Percentiles rank a stretch among this genome's conserved stretches.
These are phyloP conservation scores for Penicillium verrucosum DNA, from an alignment of 2,329 filamentous ascomycete genomes.

Conservation along the genomic window DNA sequence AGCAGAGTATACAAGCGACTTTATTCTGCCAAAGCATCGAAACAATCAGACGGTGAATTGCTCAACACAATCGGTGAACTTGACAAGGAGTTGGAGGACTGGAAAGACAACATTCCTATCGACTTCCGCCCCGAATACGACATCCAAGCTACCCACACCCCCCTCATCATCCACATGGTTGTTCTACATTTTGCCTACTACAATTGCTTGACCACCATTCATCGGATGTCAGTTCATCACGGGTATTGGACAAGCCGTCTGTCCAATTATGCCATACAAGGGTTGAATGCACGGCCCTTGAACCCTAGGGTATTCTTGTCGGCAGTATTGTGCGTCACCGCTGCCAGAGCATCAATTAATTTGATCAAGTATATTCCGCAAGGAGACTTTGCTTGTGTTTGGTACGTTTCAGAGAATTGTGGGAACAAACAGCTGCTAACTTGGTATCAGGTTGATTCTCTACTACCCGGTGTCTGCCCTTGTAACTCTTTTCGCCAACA, in stretches of 20 bases:
- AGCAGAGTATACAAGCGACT: slow-evolving; percentile 90
- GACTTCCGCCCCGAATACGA: slow-evolving; percentile 97
- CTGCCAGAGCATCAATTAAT: slow-evolving; percentile 87
- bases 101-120: slow-evolving; percentile 93
- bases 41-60: slow-evolving; percentile 87
- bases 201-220: slow-evolving; percentile 95
- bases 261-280: slow-evolving; percentile 92
- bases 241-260: slow-evolving; percentile 96
- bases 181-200: slow-evolving; percentile 96
- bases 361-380: slow-evolving; percentile 94
- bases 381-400: slow-evolving; percentile 90
- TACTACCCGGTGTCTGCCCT: slow-evolving; percentile 96
- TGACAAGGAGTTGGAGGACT: slow-evolving; percentile 83
- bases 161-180: slow-evolving; percentile 89
- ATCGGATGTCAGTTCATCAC: slow-evolving; percentile 97
- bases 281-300: slow-evolving; percentile 81
- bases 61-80: slow-evolving; percentile 94
- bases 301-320: slow-evolving; percentile 95
- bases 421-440: slow-evolving; percentile 8
- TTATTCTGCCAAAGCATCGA: slow-evolving; percentile 88
- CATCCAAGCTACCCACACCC: slow-evolving; percentile 88
- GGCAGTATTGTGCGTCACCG: slow-evolving; percentile 85
- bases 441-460: slow-evolving; percentile 66
- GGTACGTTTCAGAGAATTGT: slow-evolving; percentile 57
- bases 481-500: slow-evolving; percentile 93